Percentiles rank a stretch among this genome's conserved stretches.
Conservation (phyloP, 2,329 filamentous ascomycete genomes). For the Akanthomyces uredinophilus region DNA sequence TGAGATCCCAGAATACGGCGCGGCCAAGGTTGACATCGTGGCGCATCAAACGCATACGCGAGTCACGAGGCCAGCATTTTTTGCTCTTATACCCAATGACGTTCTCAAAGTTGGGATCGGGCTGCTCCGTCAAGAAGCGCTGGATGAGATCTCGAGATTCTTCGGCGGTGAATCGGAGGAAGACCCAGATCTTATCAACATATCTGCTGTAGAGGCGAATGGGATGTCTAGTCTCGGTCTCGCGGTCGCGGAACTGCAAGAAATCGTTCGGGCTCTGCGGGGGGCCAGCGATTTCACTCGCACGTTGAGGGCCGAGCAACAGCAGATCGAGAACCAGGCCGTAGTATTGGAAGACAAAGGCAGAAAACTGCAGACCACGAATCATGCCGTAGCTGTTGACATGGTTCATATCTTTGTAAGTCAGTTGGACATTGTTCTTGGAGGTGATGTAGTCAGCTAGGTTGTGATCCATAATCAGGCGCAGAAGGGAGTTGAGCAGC, state of each 20-base stretch:
- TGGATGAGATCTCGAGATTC: slow-evolving; percentile 95
- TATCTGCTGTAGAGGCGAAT: slow-evolving; percentile 98
- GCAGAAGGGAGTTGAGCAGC: slow-evolving; percentile 83
- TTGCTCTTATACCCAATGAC: slow-evolving; percentile 99
- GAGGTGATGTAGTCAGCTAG: slow-evolving; percentile 97
- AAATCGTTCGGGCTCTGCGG: slow-evolving; percentile 95
- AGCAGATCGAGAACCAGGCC: slow-evolving; percentile 91
- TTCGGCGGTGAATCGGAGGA: slow-evolving; percentile 87
- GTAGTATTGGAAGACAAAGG: slow-evolving; percentile 98
- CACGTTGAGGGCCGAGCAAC: slow-evolving; percentile 85
- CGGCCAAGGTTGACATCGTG: slow-evolving; percentile 97
- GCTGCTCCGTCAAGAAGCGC: slow-evolving; percentile 94
- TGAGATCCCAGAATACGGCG: slow-evolving; percentile 97
- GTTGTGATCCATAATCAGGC: slow-evolving; percentile 99
- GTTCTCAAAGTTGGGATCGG: slow-evolving; percentile 98
- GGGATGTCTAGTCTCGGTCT: slow-evolving; percentile 87
- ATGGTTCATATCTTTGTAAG: slow-evolving; percentile 99
- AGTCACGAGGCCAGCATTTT: slow-evolving; percentile 98
- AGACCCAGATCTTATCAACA: slow-evolving; percentile 98
- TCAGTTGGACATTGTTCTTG: slow-evolving; percentile 98
- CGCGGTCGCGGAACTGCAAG: slow-evolving; percentile 89
- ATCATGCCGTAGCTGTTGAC: slow-evolving; percentile 99
- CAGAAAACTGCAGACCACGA: slow-evolving; percentile 93
- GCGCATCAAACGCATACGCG: slow-evolving; percentile 95
- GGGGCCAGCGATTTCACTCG: slow-evolving; percentile 95